Evolutionary conservation across 345 rosid genomes (phyloP).

Genomic region (Salix exigua): DNA sequence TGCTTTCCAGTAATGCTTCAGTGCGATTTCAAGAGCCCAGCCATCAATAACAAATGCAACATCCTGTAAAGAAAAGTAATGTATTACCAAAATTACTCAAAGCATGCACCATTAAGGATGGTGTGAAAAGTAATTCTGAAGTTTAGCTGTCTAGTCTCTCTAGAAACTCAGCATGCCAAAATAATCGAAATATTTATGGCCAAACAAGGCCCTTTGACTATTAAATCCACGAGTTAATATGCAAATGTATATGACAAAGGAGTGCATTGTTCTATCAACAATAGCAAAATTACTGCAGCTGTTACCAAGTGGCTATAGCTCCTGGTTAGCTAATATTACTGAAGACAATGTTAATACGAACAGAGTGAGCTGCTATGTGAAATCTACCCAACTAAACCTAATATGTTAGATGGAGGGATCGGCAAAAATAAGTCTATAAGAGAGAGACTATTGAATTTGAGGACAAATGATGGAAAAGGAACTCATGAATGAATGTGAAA

Average conservation of each 20-base stretch:
- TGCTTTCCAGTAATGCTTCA: slow-evolving; percentile 71
- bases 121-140: background rate
- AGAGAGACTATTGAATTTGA: no score
- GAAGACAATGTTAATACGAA: no score
- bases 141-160: background rate
- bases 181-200: background rate
- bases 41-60: slow-evolving; percentile 97
- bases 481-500: slow-evolving; percentile 1
- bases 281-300: background rate
- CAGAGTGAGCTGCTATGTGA: no score
- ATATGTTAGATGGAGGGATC: no score
- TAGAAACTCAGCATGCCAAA: background rate
- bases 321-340: background rate
- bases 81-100: background rate
- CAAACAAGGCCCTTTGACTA: background rate
- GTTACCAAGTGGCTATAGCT: background rate
- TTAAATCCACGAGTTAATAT: background rate
- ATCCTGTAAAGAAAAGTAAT: slow-evolving; percentile 41
- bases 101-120: no score
- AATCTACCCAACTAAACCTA: no score
- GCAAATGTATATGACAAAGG: background rate
- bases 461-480: slow-evolving; percentile 5
- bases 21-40: slow-evolving; percentile 95
- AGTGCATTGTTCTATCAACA: background rate
- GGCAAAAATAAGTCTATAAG: no score